Percentiles rank a stretch among this genome's conserved stretches.
phyloP scores from a whole-genome alignment of 2,329 filamentous ascomycete species.

The Chalaropsis thielavioides region DNA sequence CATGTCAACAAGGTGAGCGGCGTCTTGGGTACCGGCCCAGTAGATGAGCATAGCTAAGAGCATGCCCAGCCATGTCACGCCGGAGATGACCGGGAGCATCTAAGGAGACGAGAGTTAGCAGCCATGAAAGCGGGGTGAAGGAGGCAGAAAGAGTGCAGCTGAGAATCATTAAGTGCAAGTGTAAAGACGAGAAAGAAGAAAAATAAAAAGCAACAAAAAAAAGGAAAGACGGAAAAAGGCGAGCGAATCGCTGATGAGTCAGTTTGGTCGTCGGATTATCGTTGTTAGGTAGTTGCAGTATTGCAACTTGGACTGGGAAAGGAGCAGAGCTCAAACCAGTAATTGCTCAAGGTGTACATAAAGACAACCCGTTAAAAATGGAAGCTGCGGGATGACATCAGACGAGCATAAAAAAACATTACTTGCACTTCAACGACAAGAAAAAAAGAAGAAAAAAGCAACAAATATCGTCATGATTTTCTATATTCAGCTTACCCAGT shows the following conservation, averaged over 20 bases:
- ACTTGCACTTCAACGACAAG: not conserved
- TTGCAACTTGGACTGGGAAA: not conserved
- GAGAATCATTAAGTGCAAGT: not conserved
- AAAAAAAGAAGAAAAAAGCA: not conserved
- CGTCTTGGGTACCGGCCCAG: constrained; percentile 46
- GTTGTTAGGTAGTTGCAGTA: not conserved
- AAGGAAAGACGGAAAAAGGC: not conserved
- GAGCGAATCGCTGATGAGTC: not conserved
- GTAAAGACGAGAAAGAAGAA: too few species aligned
- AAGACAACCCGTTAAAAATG: not conserved
- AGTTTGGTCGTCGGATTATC: not conserved
- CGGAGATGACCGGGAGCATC: constrained; percentile 56
- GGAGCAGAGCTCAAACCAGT: not conserved
- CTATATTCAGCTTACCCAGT: constrained; percentile 13
- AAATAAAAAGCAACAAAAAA: constrained; percentile 1
- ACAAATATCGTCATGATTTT: not conserved
- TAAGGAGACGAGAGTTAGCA: constrained; percentile 19
- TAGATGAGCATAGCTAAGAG: constrained; percentile 55
- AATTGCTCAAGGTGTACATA: not conserved
- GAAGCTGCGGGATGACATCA: not conserved
- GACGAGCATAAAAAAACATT: not conserved
- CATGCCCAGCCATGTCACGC: constrained; percentile 50
- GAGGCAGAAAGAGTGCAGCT: not conserved
- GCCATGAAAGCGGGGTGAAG: not conserved
- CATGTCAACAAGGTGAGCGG: constrained; percentile 49